phyloP scores from a whole-genome alignment of 1,284 basidiomycete genomes.

The Stereum hirsutum region DNA sequence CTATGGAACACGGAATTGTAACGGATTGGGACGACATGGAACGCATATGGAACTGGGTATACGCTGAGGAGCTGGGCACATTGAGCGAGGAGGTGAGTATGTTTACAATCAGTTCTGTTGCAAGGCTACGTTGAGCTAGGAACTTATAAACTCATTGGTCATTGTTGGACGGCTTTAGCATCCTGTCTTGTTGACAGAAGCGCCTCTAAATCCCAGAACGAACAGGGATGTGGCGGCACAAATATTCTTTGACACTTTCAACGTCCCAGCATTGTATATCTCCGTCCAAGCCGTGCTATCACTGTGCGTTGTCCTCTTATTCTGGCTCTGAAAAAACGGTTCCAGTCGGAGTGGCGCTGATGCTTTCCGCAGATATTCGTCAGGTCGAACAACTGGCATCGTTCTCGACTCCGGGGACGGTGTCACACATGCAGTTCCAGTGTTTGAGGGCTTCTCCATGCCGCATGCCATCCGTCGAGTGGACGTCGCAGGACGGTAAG shows the following conservation, averaged over 20 bases:
- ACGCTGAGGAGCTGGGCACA: slow-evolving; percentile 89
- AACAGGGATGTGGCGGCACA: slow-evolving; percentile 95
- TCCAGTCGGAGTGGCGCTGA: slow-evolving; percentile 5
- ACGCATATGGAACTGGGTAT: slow-evolving; percentile 95
- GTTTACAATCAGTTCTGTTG: slow-evolving; percentile 12
- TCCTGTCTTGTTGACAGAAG: slow-evolving; percentile 92
- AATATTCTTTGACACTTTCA: slow-evolving; percentile 99
- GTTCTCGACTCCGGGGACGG: slow-evolving; percentile 99
- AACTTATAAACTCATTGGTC: no score
- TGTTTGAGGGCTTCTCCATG: slow-evolving; percentile 99
- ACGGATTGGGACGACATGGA: slow-evolving; percentile 99
- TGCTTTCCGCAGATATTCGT: slow-evolving; percentile 72
- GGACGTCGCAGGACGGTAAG: slow-evolving; percentile 88
- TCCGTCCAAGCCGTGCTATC: slow-evolving; percentile 97
- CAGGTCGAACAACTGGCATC: slow-evolving; percentile 97
- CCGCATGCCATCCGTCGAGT: slow-evolving; percentile 95
- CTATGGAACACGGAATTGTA: slow-evolving; percentile 94
- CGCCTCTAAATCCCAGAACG: slow-evolving; percentile 88
- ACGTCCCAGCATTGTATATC: slow-evolving; percentile 95
- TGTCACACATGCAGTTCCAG: slow-evolving; percentile 97
- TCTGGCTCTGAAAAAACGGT: slow-evolving; percentile 12
- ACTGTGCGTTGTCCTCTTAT: slow-evolving; percentile 48
- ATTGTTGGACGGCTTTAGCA: no score
- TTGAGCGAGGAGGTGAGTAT: slow-evolving; percentile 85
- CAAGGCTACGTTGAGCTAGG: no score